Conservation (phyloP, 1,284 basidiomycete species). For the Ustilago vetiveriae region DNA sequence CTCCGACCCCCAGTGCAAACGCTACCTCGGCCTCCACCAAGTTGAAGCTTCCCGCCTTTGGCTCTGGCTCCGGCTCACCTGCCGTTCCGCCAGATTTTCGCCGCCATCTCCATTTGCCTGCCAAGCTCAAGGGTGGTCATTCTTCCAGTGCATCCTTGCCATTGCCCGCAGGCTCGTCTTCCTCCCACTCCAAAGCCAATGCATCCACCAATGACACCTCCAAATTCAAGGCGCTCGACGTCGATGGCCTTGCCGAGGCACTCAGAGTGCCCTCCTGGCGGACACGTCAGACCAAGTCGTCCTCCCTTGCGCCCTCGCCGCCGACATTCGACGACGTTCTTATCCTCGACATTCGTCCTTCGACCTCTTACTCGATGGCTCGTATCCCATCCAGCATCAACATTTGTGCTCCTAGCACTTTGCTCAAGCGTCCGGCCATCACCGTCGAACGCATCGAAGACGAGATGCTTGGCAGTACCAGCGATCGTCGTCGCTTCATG, state of each 20-base stretch:
- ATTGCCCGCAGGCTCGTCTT: conserved; percentile 15
- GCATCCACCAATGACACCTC: conserved; percentile 15
- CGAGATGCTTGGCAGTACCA: conserved; percentile 56
- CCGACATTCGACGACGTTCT: conserved; percentile 39
- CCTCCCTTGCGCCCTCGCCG: not conserved
- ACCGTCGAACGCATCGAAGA: conserved; percentile 61
- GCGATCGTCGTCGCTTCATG: conserved; percentile 48
- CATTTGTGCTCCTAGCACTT: conserved; percentile 89
- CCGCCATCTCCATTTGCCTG: conserved; percentile 21
- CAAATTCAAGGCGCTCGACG: conserved; percentile 43
- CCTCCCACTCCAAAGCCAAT: conserved; percentile 11
- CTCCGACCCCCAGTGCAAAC: conserved; percentile 37
- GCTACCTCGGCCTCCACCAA: conserved; percentile 10
- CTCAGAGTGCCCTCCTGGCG: conserved; percentile 23
- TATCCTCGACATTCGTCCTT: conserved; percentile 86
- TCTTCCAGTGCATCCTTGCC: conserved; percentile 32
- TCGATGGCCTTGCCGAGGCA: conserved; percentile 36
- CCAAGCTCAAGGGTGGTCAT: conserved; percentile 11
- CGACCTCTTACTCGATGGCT: conserved; percentile 67
- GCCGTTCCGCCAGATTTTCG: conserved; percentile 8
- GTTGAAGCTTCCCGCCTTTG: conserved; percentile 1
- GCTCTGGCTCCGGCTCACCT: conserved; percentile 2
- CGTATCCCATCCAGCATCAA: conserved; percentile 74
- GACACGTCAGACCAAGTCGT: conserved; percentile 9
- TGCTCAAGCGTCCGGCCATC: conserved; percentile 72